Conservation (phyloP, 1,284 basidiomycete genomes). For the Rhizopogon hawkerae region DNA sequence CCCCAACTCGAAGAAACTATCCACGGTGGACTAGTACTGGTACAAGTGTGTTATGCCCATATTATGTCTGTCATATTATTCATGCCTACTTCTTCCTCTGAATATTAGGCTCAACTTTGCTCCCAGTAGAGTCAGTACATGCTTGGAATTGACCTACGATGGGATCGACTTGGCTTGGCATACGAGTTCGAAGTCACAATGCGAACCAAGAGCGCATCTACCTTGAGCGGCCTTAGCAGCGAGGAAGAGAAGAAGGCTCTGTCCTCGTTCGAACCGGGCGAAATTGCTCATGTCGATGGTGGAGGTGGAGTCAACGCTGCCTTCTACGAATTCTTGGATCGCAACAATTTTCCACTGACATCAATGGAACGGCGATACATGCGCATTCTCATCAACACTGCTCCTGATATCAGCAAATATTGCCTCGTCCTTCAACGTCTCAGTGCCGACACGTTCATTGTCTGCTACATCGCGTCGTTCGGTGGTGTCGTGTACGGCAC, state of each 20-base stretch:
- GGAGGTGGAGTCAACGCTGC: constrained; percentile 5
- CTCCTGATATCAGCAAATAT: constrained; percentile 5
- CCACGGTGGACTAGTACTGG: not conserved
- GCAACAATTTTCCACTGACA: not conserved
- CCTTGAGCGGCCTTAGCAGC: not conserved
- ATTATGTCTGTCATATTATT: not conserved
- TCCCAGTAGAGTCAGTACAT: constrained; percentile 1
- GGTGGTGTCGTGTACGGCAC: constrained; percentile 1
- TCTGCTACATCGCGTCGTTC: constrained; percentile 8
- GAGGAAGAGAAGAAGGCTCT: not conserved
- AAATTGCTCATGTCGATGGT: constrained; percentile 9
- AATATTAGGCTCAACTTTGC: not conserved
- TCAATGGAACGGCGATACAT: not conserved
- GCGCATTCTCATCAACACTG: not conserved
- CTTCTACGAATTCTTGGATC: constrained; percentile 8
- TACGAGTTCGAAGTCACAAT: constrained; percentile 7
- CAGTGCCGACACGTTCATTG: constrained; percentile 4
- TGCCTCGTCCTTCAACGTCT: constrained; percentile 8
- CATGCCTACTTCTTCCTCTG: not conserved
- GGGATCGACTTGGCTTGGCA: constrained; percentile 8
- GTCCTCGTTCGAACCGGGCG: constrained; percentile 8
- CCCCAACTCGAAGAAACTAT: too few species aligned
- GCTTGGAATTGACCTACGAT: constrained; percentile 8
- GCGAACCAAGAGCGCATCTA: not conserved
- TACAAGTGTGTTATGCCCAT: not conserved